Evolutionary conservation across 306 rosid genomes (phyloP), one percentile per base, ranked within the genome.

Genomic region (Arachis hypogaea): DNA sequence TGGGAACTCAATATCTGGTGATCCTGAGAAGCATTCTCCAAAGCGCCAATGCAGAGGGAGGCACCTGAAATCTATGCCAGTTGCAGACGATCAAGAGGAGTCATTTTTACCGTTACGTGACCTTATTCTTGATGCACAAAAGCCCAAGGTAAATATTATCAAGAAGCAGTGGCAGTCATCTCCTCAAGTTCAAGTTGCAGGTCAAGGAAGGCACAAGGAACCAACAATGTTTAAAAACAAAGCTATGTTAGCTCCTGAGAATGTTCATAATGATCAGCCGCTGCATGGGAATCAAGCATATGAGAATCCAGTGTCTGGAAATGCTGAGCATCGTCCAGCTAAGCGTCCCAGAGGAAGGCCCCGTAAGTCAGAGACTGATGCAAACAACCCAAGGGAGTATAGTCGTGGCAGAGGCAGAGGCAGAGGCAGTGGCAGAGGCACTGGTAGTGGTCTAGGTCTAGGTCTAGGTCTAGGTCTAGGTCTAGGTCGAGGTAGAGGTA

Each of bases 311-410:
- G 10, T 36, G 36, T 9, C 61, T 2, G 22, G 22, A 11, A 66
- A 14, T 75, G 16, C 43, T 22, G 38, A 51, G 14, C 33, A 40
- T 61, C 59, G 12, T 18, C 67, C 69, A 45, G 57, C 30, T 56
- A 80, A 69, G 61, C 68, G 63, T 55, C 43, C 51, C 8, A 55
- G 77, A 75, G 84, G 77, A 47, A 75, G 80, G 68, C 80, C 81
- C 66, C 62, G 12, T 72, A 72, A 76, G 43, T 10, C 54, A 51
- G 40, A 59, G 49, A 45, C 69, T 45, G 72, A 4, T 60, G 14
- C 36, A 69, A 65, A 66, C 52, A 6, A 0, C 30, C 29, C 69
- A 69, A 50, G 54, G 54, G 50, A 11, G 59, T 29, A 6, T 59
- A 18, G 40, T 2, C 2, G 29, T 4, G 59, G 71, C 18, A 36